Percentiles rank a stretch among this genome's conserved stretches.
Conservation (phyloP, 2,329 filamentous ascomycete species). For the Colletotrichum lupini region DNA sequence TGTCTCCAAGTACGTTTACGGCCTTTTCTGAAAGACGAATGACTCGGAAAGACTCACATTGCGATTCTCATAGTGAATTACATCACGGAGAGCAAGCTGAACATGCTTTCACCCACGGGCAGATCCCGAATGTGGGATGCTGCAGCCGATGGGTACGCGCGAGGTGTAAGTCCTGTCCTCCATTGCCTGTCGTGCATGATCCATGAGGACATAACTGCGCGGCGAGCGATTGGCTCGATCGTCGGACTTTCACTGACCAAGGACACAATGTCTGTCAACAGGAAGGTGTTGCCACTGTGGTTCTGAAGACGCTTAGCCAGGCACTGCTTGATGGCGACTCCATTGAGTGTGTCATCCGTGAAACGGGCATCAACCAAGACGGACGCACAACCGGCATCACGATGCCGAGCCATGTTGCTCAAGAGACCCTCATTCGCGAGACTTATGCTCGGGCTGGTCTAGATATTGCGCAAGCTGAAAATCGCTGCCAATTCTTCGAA, state of each 20-base stretch:
- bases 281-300: conserved; percentile 59
- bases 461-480: conserved; percentile 26
- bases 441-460: conserved; percentile 39
- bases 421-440: conserved; percentile 41
- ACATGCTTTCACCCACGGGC: conserved; percentile 50
- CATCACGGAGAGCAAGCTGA: not conserved
- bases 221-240: too few relatives aligned
- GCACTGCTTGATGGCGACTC: conserved; percentile 50
- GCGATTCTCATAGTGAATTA: not conserved
- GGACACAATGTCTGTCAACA: conserved; percentile 48
- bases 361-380: conserved; percentile 39
- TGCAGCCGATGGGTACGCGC: conserved; percentile 58
- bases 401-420: conserved; percentile 45
- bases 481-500: conserved; percentile 38
- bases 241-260: conserved; percentile 40
- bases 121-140: conserved; percentile 53
- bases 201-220: too few relatives aligned
- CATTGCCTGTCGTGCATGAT: too few relatives aligned
- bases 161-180: not conserved
- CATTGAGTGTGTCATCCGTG: conserved; percentile 41
- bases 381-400: conserved; percentile 45
- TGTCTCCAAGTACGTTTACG: not conserved
- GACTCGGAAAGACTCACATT: too few relatives aligned
- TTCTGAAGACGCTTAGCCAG: conserved; percentile 57
- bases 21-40: too few relatives aligned